Evolutionary conservation across 2,329 filamentous ascomycete species (phyloP).

Genomic region (Aureobasidium leucospermi): DNA sequence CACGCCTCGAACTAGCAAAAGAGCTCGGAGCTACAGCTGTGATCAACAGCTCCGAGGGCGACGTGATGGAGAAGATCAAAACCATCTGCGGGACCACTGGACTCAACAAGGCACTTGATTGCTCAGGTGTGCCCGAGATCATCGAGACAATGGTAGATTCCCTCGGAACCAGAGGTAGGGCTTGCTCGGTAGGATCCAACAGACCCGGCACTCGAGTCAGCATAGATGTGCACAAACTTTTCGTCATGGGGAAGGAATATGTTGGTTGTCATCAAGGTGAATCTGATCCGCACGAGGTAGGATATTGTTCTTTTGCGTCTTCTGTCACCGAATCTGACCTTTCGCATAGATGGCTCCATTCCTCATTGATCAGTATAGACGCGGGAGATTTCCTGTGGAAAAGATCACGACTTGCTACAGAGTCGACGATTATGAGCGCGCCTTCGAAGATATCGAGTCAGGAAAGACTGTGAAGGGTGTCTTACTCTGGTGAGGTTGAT

Average conservation of each 20-base stretch:
- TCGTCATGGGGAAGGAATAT: background rate
- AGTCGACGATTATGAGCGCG: background rate
- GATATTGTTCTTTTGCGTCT: background rate
- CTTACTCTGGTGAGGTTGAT: background rate
- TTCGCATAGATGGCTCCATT: background rate
- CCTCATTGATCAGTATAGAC: background rate
- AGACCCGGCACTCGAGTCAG: background rate
- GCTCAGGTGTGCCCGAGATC: background rate
- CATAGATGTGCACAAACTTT: background rate
- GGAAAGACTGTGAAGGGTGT: background rate
- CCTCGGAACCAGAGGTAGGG: background rate
- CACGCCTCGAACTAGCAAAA: constrained; percentile 32
- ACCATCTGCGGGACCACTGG: background rate
- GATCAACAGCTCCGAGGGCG: constrained; percentile 27
- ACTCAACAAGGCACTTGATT: background rate
- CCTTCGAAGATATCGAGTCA: background rate
- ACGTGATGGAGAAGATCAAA: background rate
- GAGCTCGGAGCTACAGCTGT: constrained; percentile 35
- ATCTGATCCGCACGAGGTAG: background rate
- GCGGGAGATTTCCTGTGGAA: background rate
- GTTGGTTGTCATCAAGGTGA: background rate
- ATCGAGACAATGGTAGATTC: background rate
- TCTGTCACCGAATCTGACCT: background rate
- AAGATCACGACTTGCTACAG: background rate
- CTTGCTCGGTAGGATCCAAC: background rate